Conservation (phyloP, 768 basidiomycete species). For the Hericium rajendrae region DNA sequence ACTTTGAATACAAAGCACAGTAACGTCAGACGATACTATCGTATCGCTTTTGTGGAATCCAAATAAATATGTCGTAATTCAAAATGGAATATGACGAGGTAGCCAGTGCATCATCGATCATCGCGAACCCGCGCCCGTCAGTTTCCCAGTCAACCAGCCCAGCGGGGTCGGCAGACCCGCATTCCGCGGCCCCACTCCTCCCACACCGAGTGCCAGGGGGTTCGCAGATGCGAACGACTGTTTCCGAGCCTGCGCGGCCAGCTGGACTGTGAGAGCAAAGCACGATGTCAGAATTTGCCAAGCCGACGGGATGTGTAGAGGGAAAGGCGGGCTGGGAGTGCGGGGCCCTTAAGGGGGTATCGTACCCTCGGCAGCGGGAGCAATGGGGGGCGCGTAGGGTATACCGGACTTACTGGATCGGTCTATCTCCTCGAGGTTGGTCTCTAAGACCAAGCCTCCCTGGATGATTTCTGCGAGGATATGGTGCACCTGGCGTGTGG, state of each 20-base stretch:
- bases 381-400: background rate
- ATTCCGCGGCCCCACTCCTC: constrained; percentile 48
- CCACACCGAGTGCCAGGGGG: constrained; percentile 64
- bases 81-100: too few relatives aligned
- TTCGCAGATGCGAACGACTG: constrained; percentile 77
- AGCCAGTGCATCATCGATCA: constrained; percentile 22
- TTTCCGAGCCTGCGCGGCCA: constrained; percentile 60
- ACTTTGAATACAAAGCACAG: too few relatives aligned
- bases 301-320: background rate
- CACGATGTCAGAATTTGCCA: background rate
- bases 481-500: constrained; percentile 66
- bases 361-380: background rate
- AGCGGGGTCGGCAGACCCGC: constrained; percentile 60
- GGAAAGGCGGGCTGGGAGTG: background rate
- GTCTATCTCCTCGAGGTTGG: constrained; percentile 82
- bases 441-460: constrained; percentile 93
- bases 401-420: constrained; percentile 41
- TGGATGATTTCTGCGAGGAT: constrained; percentile 95
- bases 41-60: too few relatives aligned
- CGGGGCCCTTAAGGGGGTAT: constrained; percentile 2
- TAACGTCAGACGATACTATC: too few relatives aligned
- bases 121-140: constrained; percentile 55
- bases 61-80: background rate
- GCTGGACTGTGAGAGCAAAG: constrained; percentile 41
- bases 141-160: constrained; percentile 69